Base-by-base conservation (phyloP, 2,329 filamentous ascomycete species). In the Acrodontium crateriforme region DNA sequence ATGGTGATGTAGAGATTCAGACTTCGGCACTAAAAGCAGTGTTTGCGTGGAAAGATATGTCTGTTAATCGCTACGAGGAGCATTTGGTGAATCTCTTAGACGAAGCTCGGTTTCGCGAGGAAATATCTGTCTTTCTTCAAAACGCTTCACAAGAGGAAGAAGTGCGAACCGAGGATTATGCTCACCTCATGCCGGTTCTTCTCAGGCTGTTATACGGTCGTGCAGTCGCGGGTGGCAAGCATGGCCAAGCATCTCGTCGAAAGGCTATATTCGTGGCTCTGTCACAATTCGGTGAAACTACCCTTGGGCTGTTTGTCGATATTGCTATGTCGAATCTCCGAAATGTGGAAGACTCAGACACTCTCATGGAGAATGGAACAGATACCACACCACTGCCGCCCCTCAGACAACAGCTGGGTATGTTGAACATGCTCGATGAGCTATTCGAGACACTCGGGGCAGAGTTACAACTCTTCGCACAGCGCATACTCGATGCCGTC, bases 1-100 rank as follows among this genome's bases (percentile, higher is more conserved):
- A 94, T 48, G 89, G 89, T 44, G 89, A 98, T 47, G 67, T 75
- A 3, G 87, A 94, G 40, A 71, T 93, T 10, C 89, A 98, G 52
- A 87, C 78, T 40, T 71, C 77, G 24, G 75, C 84, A 0, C 64
- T 98, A 18, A 85, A 84, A 51, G 80, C 78, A 6, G 70, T 98
- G 6, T 64, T 94, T 28, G 72, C 83, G 0, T 98, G 89, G 87
- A 95, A 93, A 52, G 71, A 79, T 32, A 66, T 76, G 2, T 73
- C 68, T 6, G 63, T 98, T 27, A 68, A 67, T 34, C 67, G 74
- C 1, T 93, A 95, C 47, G 73, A 84, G 44, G 84, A 94, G 41
- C 82, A 85, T 41, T 57, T 98, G 14, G 68, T 83, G 36, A 85
- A 83, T 42, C 63, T 98, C 2, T 68, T 95, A 6, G 89, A 98